Conservation (phyloP, 2,329 filamentous ascomycete genomes). For the Aspergillus persii region DNA sequence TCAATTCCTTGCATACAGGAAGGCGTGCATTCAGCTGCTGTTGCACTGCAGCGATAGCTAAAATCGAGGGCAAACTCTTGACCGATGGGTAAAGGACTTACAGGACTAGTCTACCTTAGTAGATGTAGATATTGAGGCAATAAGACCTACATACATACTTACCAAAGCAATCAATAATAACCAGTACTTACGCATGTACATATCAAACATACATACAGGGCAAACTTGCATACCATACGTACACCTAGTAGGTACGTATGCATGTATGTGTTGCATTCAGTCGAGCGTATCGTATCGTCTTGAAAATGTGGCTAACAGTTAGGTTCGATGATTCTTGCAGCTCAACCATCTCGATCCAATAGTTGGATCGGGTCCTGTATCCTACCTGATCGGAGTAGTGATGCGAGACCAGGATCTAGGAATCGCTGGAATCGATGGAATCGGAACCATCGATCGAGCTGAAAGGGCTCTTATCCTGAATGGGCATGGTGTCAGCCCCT, state of each 20-base stretch:
- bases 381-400: neutral
- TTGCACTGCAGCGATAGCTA: neutral
- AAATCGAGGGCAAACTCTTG: neutral
- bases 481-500: neutral
- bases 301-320: neutral
- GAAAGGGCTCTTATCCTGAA: neutral
- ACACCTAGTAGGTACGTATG: neutral
- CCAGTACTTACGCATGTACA: neutral
- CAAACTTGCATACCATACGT: neutral
- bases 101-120: neutral
- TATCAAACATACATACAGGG: neutral
- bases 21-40: neutral
- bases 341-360: neutral
- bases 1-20: neutral
- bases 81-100: neutral
- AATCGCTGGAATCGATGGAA: neutral
- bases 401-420: neutral
- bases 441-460: neutral
- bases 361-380: neutral
- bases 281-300: neutral
- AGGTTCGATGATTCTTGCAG: neutral
- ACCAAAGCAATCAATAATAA: neutral
- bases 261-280: neutral
- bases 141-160: too few species aligned
- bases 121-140: too few species aligned